Conservation (phyloP, 1,284 basidiomycete genomes). For the Xanthoconium separans region DNA sequence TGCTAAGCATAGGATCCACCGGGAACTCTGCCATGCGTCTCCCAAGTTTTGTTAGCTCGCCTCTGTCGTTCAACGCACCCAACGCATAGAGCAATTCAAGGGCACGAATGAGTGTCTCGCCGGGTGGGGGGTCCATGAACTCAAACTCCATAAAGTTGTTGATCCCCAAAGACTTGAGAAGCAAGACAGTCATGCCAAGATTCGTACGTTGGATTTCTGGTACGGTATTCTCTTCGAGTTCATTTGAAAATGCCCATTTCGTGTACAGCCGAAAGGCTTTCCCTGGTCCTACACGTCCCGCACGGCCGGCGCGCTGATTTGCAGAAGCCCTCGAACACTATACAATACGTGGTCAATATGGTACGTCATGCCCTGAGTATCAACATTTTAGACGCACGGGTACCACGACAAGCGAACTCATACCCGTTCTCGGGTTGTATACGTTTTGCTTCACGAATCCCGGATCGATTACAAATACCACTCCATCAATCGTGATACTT, state of each 20-base stretch:
- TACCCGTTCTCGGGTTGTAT: conserved; percentile 94
- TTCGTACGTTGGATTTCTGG: conserved; percentile 99
- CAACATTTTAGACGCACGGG: conserved; percentile 57
- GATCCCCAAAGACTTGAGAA: conserved; percentile 95
- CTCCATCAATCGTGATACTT: conserved; percentile 96
- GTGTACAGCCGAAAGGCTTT: conserved; percentile 98
- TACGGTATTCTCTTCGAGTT: conserved; percentile 94
- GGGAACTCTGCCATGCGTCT: conserved; percentile 99
- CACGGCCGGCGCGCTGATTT: conserved; percentile 95
- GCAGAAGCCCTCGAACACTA: conserved; percentile 96
- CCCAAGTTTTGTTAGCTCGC: conserved; percentile 95
- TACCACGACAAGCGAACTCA: conserved; percentile 93
- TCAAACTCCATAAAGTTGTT: conserved; percentile 98
- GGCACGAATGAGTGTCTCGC: conserved; percentile 96
- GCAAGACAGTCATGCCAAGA: conserved; percentile 91
- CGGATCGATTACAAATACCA: conserved; percentile 97
- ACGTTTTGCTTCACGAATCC: conserved; percentile 98
- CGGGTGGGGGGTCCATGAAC: conserved; percentile 98
- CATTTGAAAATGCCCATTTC: conserved; percentile 94
- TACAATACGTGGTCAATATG: conserved; percentile 9
- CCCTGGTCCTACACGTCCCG: conserved; percentile 97
- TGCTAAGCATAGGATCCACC: conserved; percentile 96
- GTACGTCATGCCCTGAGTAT: not conserved
- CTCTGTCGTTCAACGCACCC: conserved; percentile 94
- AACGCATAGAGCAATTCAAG: conserved; percentile 94